Conservation (phyloP, 2,329 filamentous ascomycete species). For the Fusarium nurragi region DNA sequence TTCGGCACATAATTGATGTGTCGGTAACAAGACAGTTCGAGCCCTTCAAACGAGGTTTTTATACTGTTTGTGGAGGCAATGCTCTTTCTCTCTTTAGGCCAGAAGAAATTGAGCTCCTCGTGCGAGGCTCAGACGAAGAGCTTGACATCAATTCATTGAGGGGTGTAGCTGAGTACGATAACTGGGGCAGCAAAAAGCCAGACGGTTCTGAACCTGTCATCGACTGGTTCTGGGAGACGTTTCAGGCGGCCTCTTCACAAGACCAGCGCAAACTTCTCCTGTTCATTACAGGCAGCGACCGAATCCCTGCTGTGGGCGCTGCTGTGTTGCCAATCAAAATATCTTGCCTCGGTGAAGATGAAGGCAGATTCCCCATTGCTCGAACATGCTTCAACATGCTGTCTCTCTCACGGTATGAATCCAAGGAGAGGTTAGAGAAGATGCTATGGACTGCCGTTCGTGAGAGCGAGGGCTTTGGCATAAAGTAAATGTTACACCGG, state of each 20-base stretch:
- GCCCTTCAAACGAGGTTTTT: conserved; percentile 93
- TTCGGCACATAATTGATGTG: conserved; percentile 81
- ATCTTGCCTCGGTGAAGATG: conserved; percentile 78
- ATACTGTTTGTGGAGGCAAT: conserved; percentile 89
- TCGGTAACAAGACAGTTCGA: conserved; percentile 86
- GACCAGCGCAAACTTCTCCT: conserved; percentile 82
- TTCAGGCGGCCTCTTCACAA: conserved; percentile 69
- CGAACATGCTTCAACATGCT: conserved; percentile 92
- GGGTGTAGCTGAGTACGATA: conserved; percentile 82
- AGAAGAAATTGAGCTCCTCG: conserved; percentile 89
- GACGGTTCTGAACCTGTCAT: conserved; percentile 73
- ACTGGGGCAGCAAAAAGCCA: conserved; percentile 71
- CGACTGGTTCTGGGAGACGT: conserved; percentile 89
- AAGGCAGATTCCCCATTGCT: conserved; percentile 80
- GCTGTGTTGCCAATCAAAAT: conserved; percentile 81
- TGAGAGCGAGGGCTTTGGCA: conserved; percentile 90
- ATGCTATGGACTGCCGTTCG: conserved; percentile 87
- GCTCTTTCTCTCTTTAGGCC: conserved; percentile 87
- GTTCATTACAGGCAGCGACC: conserved; percentile 90
- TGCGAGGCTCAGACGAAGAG: conserved; percentile 84
- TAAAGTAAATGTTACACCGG: conserved; percentile 66
- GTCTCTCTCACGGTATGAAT: conserved; percentile 77
- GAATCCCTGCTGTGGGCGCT: conserved; percentile 88
- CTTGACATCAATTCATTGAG: conserved; percentile 80
- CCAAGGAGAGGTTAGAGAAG: conserved; percentile 71